Evolutionary conservation across 176 grass and related monocot species (phyloP).

Genomic region (Canna indica): DNA sequence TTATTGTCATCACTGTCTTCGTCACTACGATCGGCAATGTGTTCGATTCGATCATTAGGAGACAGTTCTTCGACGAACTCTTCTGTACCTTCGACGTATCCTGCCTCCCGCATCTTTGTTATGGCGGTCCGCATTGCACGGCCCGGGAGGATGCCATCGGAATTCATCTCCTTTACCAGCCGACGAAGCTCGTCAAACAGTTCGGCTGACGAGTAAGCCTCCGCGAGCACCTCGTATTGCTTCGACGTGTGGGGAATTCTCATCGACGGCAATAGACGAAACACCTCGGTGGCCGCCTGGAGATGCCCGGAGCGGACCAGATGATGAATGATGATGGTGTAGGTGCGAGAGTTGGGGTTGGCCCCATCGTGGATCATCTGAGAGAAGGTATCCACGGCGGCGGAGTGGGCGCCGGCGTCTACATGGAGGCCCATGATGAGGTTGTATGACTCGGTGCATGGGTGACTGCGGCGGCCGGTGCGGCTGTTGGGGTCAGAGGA

Average conservation of each 20-base stretch:
- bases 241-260: constrained; percentile 44
- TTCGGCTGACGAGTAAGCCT: constrained; percentile 24
- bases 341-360: constrained; percentile 54
- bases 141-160: constrained; percentile 66
- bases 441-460: constrained; percentile 48
- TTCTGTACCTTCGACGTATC: constrained; percentile 43
- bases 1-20: constrained; percentile 28
- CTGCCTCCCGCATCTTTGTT: constrained; percentile 42
- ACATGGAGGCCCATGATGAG: constrained; percentile 42
- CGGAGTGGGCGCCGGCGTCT: constrained; percentile 18
- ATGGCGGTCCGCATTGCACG: constrained; percentile 41
- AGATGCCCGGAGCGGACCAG: constrained; percentile 43
- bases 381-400: constrained; percentile 47
- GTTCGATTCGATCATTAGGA: constrained; percentile 42
- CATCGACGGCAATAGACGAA: constrained; percentile 51
- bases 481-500: not conserved
- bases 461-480: constrained; percentile 1
- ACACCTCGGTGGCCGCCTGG: constrained; percentile 50
- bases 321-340: constrained; percentile 53
- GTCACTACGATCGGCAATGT: constrained; percentile 28
- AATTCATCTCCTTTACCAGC: constrained; percentile 53
- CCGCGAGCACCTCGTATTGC: constrained; percentile 67
- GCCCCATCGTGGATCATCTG: constrained; percentile 57
- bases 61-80: constrained; percentile 48
- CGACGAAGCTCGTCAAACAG: constrained; percentile 44